Evolutionary conservation across 495 filamentous ascomycete genomes (phyloP).

Genomic region (Parathielavia hyrcaniae): DNA sequence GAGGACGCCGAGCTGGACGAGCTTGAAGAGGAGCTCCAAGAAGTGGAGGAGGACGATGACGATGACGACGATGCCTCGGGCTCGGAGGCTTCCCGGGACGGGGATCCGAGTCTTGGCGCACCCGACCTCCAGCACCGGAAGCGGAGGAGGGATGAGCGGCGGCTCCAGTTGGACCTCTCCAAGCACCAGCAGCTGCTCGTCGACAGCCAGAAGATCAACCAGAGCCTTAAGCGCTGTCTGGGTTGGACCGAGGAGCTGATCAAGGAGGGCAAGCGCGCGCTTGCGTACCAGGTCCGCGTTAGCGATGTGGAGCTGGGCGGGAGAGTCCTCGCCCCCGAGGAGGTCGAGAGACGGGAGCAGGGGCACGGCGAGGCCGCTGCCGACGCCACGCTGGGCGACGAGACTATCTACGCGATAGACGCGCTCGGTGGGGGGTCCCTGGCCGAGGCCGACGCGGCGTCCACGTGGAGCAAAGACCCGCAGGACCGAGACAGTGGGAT

Average conservation of each 20-base stretch:
- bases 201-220: constrained; percentile 89
- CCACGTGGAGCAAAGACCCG: constrained; percentile 32
- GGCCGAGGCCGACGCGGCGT: constrained; percentile 6
- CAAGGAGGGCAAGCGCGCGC: constrained; percentile 74
- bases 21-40: constrained; percentile 29
- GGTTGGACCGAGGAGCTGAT: constrained; percentile 85
- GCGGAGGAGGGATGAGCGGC: constrained; percentile 63
- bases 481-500: constrained; percentile 53
- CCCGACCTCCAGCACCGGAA: constrained; percentile 37
- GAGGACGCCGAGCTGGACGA: constrained; percentile 36
- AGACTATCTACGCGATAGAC: constrained; percentile 24
- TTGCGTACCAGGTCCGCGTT: constrained; percentile 69
- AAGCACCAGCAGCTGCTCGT: constrained; percentile 82
- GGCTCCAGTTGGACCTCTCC: constrained; percentile 72
- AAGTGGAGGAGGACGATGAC: too few relatives aligned
- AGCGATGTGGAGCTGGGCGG: constrained; percentile 79
- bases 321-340: constrained; percentile 59
- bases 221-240: constrained; percentile 81
- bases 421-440: constrained; percentile 17
- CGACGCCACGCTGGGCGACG: constrained; percentile 18
- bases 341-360: constrained; percentile 31
- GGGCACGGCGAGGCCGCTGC: constrained; percentile 44
- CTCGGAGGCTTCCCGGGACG: constrained; percentile 44
- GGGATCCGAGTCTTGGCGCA: constrained; percentile 42
- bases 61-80: constrained; percentile 40